Conservation (phyloP, 129 eudicot genomes). For the Glebionis coronaria region DNA sequence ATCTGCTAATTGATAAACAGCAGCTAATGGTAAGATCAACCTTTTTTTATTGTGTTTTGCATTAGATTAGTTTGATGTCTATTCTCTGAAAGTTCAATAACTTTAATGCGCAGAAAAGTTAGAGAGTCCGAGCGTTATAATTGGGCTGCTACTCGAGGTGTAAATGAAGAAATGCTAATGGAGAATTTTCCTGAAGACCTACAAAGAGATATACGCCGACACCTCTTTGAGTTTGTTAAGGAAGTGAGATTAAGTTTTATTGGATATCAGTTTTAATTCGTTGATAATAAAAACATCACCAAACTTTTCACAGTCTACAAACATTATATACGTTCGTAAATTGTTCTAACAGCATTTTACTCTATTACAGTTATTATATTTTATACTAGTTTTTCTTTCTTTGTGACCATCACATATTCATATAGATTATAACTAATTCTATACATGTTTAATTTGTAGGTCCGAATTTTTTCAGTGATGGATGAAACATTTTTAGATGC, state of each 20-base stretch:
- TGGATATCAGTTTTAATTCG: neutral
- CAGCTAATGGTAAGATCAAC: slow-evolving; percentile 1
- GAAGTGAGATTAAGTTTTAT: slow-evolving; percentile 42
- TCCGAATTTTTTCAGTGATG: slow-evolving; percentile 52
- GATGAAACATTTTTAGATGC: slow-evolving; percentile 77
- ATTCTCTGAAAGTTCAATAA: slow-evolving; percentile 7
- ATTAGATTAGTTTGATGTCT: slow-evolving; percentile 8
- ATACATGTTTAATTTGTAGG: slow-evolving; percentile 37
- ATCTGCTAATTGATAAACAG: neutral
- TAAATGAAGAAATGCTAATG: slow-evolving; percentile 65
- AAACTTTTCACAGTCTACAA: no score
- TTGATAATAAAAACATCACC: neutral
- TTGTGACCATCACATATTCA: no score
- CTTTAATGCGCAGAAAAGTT: slow-evolving; percentile 48
- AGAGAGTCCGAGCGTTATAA: slow-evolving; percentile 62
- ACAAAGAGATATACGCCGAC: slow-evolving; percentile 74
- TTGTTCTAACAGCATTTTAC: no score
- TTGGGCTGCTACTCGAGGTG: slow-evolving; percentile 93
- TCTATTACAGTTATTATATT: no score
- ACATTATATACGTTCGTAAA: no score
- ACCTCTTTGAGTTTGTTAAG: slow-evolving; percentile 60
- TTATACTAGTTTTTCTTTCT: no score
- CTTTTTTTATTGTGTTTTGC: slow-evolving; percentile 1
- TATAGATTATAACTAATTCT: neutral
- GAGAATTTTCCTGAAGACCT: slow-evolving; percentile 83